These are phyloP conservation scores for Eucalyptus tenuipes DNA, from an alignment of 345 rosid species.

Conservation along the genomic window DNA sequence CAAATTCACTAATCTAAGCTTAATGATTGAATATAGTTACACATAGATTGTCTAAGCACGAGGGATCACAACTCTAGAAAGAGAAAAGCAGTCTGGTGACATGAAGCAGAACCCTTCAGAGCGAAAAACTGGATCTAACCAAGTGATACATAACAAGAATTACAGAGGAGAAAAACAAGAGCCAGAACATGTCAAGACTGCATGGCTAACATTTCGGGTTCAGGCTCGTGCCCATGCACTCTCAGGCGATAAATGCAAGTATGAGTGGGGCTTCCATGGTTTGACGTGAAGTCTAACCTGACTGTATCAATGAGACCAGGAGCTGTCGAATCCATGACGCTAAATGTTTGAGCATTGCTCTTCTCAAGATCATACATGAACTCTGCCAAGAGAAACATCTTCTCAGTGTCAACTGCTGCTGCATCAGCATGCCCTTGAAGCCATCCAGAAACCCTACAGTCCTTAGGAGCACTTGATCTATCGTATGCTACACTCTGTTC, in stretches of 20 bases:
- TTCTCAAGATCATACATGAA: slow-evolving; percentile 79
- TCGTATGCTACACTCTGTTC: slow-evolving; percentile 85
- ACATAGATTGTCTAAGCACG: neutral
- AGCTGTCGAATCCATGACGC: slow-evolving; percentile 25
- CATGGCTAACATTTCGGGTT: slow-evolving; percentile 27
- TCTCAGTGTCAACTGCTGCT: slow-evolving; percentile 16
- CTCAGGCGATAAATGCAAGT: slow-evolving; percentile 91
- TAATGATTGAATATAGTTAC: neutral
- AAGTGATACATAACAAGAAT: neutral
- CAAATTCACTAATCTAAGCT: neutral
- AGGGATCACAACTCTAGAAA: neutral
- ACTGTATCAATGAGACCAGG: slow-evolving; percentile 44
- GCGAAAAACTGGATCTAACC: neutral
- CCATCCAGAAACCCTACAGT: slow-evolving; percentile 81
- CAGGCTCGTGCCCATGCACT: slow-evolving; percentile 73
- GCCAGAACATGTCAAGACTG: slow-evolving; percentile 17
- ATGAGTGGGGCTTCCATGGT: slow-evolving; percentile 71
- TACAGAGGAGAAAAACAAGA: neutral
- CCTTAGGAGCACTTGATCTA: slow-evolving; percentile 90
- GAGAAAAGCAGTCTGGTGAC: neutral
- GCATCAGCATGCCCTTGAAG: slow-evolving; percentile 29
- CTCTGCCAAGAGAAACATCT: slow-evolving; percentile 48
- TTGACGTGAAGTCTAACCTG: slow-evolving; percentile 67
- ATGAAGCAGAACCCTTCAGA: neutral
- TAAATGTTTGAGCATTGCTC: slow-evolving; percentile 80